Base-by-base conservation (phyloP, 2,329 filamentous ascomycete genomes). In the Mollisiaceae sp. region DNA sequence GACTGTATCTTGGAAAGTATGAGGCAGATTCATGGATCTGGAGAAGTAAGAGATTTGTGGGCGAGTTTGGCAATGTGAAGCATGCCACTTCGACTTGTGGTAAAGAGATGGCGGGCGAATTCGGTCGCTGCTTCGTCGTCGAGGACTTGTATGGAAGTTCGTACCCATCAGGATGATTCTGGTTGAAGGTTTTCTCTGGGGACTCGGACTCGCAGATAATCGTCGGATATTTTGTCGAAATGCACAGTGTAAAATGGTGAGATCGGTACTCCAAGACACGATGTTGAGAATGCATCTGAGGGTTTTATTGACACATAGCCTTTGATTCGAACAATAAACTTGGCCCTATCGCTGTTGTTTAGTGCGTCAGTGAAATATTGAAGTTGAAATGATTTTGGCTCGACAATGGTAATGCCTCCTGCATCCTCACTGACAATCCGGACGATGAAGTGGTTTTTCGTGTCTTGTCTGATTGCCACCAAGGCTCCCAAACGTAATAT, bases 171-270 rank as follows among this genome's bases (percentile, higher is more conserved):
- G 55, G 32, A 15, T 41, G 32, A 4, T 57, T 14, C n/a, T 22
- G 32, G 27, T 45, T 39, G n/a, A 61, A 62, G 11, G 52, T 14
- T 24, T 60, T 47, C 8, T n/a, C 15, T 39, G 60, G 18, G 18
- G 45, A 5, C 38, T 67, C 65, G 38, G 65, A 67, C 45, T 67
- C 65, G 56, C 63, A 67, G 22, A 67, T 57, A 4, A 67, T 27
- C 9, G 18, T 39, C 55, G 8, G 55, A 20, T 39, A 18, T n/a
- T 24, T 36, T 20, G n/a, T 38, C 39, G 4, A 36, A 15, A 24
- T 57, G 55, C 32, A 57, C 39, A n/a, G 55, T 35, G 14, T 18
- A 57, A 15, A 57, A 57, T 9, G 39, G 8, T 11, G 32, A 22
- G 9, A 41, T n/a, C 14, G 27, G 9, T 18, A n/a, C 32, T 41